Evolutionary conservation across 2,329 filamentous ascomycete species (phyloP).

Genomic region (Aspergillus ibericus): DNA sequence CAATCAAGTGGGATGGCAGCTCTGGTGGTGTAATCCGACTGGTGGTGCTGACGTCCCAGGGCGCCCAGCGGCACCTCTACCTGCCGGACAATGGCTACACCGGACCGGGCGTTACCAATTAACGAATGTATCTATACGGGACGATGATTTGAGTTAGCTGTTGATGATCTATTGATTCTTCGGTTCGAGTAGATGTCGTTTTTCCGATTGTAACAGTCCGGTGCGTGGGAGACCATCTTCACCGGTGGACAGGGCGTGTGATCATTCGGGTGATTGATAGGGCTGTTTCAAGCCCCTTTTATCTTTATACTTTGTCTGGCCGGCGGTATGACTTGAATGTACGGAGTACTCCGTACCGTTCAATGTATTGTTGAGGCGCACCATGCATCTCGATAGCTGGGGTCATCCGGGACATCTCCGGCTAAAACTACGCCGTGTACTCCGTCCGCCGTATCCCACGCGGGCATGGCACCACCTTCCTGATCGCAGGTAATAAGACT

Average conservation of each 20-base stretch:
- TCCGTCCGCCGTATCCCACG: no score
- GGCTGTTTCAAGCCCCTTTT: neutral
- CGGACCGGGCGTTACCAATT: conserved; percentile 60
- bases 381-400: neutral
- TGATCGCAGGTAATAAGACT: neutral
- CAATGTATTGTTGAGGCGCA: neutral
- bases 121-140: conserved; percentile 19
- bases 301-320: neutral
- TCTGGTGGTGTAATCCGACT: conserved; percentile 97
- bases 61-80: conserved; percentile 91
- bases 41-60: conserved; percentile 89
- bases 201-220: neutral
- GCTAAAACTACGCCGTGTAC: neutral
- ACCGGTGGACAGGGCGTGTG: neutral
- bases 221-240: neutral
- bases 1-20: conserved; percentile 99
- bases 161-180: neutral
- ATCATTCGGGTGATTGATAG: neutral
- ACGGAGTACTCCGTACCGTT: no score
- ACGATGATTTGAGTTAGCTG: conserved; percentile 17
- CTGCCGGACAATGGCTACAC: conserved; percentile 88
- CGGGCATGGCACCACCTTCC: neutral
- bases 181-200: neutral
- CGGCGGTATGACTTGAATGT: neutral
- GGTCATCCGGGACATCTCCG: neutral